phyloP scores from a whole-genome alignment of 805 yeast genomes.

The Starmerella sp. region DNA sequence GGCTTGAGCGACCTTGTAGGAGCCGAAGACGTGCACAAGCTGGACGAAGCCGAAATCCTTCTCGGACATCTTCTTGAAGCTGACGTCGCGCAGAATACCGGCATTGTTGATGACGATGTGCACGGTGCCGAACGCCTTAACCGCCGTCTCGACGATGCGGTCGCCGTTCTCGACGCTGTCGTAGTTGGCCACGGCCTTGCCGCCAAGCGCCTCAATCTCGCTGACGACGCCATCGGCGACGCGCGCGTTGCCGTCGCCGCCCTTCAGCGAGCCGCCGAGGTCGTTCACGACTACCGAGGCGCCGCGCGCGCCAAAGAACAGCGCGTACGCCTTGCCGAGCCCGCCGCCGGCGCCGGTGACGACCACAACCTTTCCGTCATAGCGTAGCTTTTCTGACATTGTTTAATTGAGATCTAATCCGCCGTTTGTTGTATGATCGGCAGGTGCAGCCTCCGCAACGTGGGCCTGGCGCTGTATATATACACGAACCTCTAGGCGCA shows the following conservation, averaged over 20 bases:
- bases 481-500: neutral
- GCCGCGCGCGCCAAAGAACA: slow-evolving; percentile 78
- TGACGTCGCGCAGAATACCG: slow-evolving; percentile 81
- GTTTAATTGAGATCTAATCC: neutral
- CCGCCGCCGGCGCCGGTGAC: slow-evolving; percentile 99
- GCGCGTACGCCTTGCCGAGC: slow-evolving; percentile 76
- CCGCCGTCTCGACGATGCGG: slow-evolving; percentile 73
- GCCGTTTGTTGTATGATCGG: neutral
- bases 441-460: neutral
- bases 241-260: slow-evolving; percentile 47
- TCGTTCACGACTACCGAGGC: slow-evolving; percentile 94
- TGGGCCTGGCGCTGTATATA: neutral
- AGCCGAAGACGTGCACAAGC: slow-evolving; percentile 83
- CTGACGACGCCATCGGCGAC: slow-evolving; percentile 87
- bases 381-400: slow-evolving; percentile 32
- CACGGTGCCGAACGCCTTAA: slow-evolving; percentile 75
- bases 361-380: slow-evolving; percentile 77
- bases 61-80: slow-evolving; percentile 76
- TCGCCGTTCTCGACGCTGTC: slow-evolving; percentile 83
- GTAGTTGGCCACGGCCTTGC: slow-evolving; percentile 85
- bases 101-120: slow-evolving; percentile 89
- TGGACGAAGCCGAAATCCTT: slow-evolving; percentile 68
- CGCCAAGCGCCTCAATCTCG: slow-evolving; percentile 66
- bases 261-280: slow-evolving; percentile 72
- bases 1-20: slow-evolving; percentile 70